phyloP scores from a whole-genome alignment of 2,329 filamentous ascomycete genomes.

The Conoideocrella luteorostrata region DNA sequence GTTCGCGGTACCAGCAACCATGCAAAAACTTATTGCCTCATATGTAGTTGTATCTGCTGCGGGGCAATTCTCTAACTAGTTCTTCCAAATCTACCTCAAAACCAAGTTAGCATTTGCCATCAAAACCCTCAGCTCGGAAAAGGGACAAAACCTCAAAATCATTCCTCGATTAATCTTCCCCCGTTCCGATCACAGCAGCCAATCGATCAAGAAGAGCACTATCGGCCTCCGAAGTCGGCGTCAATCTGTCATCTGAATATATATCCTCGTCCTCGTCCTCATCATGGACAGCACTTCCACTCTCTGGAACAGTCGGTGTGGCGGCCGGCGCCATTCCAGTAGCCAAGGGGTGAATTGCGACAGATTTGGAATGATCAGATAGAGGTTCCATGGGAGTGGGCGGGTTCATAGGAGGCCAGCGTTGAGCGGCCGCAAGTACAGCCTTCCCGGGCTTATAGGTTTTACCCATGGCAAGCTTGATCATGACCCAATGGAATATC shows the following conservation, averaged over 20 bases:
- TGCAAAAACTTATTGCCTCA: too few species aligned
- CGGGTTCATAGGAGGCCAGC: neutral
- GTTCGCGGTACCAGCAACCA: too few species aligned
- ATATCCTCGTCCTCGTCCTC: neutral
- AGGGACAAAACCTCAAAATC: too few species aligned
- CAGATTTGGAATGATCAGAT: neutral
- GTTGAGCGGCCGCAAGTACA: conserved; percentile 11
- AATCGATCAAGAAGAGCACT: conserved; percentile 4
- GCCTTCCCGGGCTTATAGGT: conserved; percentile 17
- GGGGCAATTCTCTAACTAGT: too few species aligned
- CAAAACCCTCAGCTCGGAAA: too few species aligned
- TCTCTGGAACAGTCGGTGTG: too few species aligned
- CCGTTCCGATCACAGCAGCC: conserved; percentile 2
- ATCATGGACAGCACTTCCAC: too few species aligned
- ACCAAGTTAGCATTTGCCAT: too few species aligned
- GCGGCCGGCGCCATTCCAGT: too few species aligned
- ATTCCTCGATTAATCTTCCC: neutral
- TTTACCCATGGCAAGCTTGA: conserved; percentile 23
- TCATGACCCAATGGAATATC: conserved; percentile 65
- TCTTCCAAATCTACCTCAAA: too few species aligned
- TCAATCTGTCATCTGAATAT: neutral
- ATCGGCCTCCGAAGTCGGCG: neutral
- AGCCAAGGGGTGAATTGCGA: neutral
- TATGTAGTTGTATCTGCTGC: too few species aligned
- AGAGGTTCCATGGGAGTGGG: neutral